Base-by-base conservation (phyloP, 1,139 yeast genomes). In the Hanseniaspora gamundiae region DNA sequence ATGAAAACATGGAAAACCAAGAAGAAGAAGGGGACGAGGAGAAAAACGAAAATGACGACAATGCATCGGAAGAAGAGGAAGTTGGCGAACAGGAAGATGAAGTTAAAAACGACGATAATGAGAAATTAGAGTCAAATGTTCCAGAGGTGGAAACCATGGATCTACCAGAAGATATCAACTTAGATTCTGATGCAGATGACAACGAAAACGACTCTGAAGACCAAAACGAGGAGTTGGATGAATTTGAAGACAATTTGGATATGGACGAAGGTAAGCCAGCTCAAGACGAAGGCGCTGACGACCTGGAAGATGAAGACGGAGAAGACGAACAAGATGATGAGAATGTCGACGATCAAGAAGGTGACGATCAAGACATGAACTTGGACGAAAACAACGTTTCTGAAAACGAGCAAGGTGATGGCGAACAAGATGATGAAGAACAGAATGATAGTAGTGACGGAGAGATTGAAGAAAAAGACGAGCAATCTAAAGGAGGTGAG, bases 81-180 rank as follows among this genome's bases (percentile, higher is more conserved):
- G 83, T 78, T 40, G 88, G 83, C 6, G 82, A 80, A 59, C 88
- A 81, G 60, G 87, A 81, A 41, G 91, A 82, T 59, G 83, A 79
- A 51, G 84, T 81, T 10, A 74, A 69, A 50, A 77, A 84, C 51
- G 82, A 80, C 41, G 87, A 83, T 22, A 74, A 74, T 42, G 86
- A 83, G 42, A 77, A 80, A 48, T 60, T 82, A 46, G 93, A 83
- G 43, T 75, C 77, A 13, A 67, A 75, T 51, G 86, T 81, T 41
- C 91, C 86, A 8, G 94, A 86, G 58, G 73, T 80, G 14, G 95
- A 86, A 48, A 78, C 85, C 4, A 66, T 86, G 52, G 93, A 84
- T 33, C 67, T 86, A 35, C 94, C 95, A 0, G 97, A 88, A 38
- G 94, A 87, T 51, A 75, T 88, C 69, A 76, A 85, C 50, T 68